These are phyloP conservation scores for Carallia brachiata DNA, from an alignment of 345 rosid species.

Conservation along the genomic window DNA sequence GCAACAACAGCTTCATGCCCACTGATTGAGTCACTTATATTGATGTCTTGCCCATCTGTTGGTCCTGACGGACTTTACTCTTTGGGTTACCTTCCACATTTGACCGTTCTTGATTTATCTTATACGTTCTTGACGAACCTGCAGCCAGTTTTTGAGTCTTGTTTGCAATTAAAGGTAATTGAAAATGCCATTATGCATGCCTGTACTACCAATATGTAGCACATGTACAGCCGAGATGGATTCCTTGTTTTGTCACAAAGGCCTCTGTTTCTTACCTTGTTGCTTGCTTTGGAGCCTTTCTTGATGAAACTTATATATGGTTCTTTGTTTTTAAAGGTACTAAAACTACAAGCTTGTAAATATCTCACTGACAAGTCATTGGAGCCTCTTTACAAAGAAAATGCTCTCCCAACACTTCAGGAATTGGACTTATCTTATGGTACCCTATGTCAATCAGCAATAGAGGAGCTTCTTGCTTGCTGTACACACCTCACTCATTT, in stretches of 20 bases:
- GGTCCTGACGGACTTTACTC: conserved; percentile 79
- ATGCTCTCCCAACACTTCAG: conserved; percentile 72
- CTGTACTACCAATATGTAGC: background rate
- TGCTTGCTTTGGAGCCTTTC: background rate
- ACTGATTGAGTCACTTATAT: conserved; percentile 75
- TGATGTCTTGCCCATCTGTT: conserved; percentile 90
- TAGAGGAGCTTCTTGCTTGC: conserved; percentile 89
- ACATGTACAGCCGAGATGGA: background rate
- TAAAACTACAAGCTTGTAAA: conserved; percentile 97
- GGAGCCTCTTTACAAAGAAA: conserved; percentile 88
- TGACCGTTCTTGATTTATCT: conserved; percentile 79
- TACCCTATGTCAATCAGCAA: conserved; percentile 82
- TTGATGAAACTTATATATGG: background rate
- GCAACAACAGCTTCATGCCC: conserved; percentile 82
- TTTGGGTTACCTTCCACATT: conserved; percentile 52
- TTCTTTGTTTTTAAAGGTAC: conserved; percentile 45
- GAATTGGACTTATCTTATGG: conserved; percentile 96
- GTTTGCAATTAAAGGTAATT: conserved; percentile 77
- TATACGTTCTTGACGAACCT: conserved; percentile 80
- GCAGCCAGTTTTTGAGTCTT: conserved; percentile 80
- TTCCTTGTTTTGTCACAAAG: background rate
- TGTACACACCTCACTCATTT: conserved; percentile 90
- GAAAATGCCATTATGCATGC: background rate
- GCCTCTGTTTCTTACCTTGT: background rate
- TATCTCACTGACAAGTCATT: conserved; percentile 77